Base-by-base conservation (phyloP, 1,284 basidiomycete species). In the Thelephora terrestris region DNA sequence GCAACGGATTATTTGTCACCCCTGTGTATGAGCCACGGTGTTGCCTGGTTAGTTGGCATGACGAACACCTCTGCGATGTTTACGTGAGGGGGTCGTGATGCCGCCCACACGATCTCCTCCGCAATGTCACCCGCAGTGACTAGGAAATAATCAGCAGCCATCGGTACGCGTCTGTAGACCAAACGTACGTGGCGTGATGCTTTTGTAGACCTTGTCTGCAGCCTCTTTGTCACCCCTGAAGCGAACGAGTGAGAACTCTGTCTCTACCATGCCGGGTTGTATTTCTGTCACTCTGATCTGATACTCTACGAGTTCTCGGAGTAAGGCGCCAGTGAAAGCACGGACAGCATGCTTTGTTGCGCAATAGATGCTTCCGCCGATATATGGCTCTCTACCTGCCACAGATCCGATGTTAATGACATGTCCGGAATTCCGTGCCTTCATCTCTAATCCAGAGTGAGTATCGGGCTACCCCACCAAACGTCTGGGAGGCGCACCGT, bases 81-180 rank as follows among this genome's bases (percentile, higher is more conserved):
- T 45, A 93, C 86, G 59, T 92, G 90, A 24, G 85, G 73, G 18
- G 90, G 90, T 27, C 93, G 82, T 12, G 85, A 75, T 17, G 94
- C 92, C 17, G 84, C 82, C 92, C 92, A 99, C 10, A 97, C 92
- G 59, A 99, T 95, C 66, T 99, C 92, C 66, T 99, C 94, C 1
- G 95, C 95, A 47, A 95, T 85, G 61, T 95, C 91, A 50, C 83
- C 73, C 7, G 85, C 84, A 2, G 78, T 75, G 61, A 92, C 86
- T 81, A 64, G 58, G 47, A 61, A 48, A 46, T 27, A 43, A 20
- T 42, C 14, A 32, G 4, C 32, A n/a, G 10, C 39, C 35, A 45
- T 49, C 38, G 51, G 45, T 32, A 43, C n/a, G 18, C 9, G 18
- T 16, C 42, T 40, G 17, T 17, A 16, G 21, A 24, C 29, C 23